phyloP scores from a whole-genome alignment of 306 rosid genomes.

The Cicer arietinum region DNA sequence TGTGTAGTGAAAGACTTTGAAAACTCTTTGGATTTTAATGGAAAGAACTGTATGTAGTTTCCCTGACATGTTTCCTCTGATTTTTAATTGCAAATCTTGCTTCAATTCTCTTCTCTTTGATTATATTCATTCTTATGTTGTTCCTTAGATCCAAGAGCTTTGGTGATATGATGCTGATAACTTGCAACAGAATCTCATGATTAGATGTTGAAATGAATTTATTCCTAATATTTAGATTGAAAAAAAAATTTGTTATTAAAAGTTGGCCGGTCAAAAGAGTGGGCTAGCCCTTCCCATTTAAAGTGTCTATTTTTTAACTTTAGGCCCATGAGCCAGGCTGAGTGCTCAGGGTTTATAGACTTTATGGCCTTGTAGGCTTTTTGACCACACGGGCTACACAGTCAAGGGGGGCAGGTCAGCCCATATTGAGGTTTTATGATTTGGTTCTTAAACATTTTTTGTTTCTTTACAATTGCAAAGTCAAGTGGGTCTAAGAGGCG shows the following conservation, averaged over 20 bases:
- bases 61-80: constrained; percentile 22
- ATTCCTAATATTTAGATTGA: neutral
- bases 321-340: neutral
- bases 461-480: constrained; percentile 4
- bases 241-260: constrained; percentile 1
- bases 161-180: constrained; percentile 1
- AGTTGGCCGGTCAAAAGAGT: neutral
- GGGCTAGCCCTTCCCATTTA: neutral
- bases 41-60: constrained; percentile 81
- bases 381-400: neutral
- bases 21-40: constrained; percentile 92
- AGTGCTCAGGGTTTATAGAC: neutral
- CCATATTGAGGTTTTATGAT: neutral
- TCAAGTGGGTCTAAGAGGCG: constrained; percentile 4
- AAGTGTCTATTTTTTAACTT: neutral
- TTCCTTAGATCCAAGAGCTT: constrained; percentile 1
- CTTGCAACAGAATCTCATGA: constrained; percentile 26
- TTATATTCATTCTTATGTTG: neutral
- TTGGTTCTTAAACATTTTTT: neutral
- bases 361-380: neutral
- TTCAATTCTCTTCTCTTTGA: constrained; percentile 16
- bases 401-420: neutral
- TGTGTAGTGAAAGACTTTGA: constrained; percentile 93
- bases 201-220: constrained; percentile 18
- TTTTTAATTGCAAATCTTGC: constrained; percentile 8